phyloP scores from a whole-genome alignment of 768 basidiomycete genomes.

The Amyloporia xantha region DNA sequence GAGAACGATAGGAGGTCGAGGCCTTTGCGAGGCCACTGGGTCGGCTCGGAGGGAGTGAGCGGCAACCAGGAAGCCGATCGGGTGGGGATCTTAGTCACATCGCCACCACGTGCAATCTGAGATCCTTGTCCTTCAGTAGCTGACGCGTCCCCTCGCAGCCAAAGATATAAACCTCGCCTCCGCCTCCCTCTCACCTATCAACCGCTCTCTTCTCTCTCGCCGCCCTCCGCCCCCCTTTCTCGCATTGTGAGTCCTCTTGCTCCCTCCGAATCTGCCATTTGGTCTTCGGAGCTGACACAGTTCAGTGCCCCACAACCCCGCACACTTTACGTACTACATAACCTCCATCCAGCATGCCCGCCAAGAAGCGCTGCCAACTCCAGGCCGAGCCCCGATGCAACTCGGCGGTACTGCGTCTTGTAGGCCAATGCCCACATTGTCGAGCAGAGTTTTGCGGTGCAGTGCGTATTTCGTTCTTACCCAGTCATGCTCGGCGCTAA shows the following conservation, averaged over 20 bases:
- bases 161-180: slow-evolving; percentile 18
- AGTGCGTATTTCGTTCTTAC: slow-evolving; percentile 37
- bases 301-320: too few species aligned
- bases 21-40: background rate
- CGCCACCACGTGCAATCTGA: slow-evolving; percentile 23
- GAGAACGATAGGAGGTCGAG: background rate
- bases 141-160: slow-evolving; percentile 25
- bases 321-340: slow-evolving; percentile 9
- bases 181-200: slow-evolving; percentile 9
- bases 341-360: slow-evolving; percentile 46
- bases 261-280: too few species aligned
- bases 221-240: background rate
- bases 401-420: slow-evolving; percentile 74
- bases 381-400: slow-evolving; percentile 54
- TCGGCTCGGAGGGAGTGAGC: background rate
- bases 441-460: slow-evolving; percentile 68
- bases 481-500: slow-evolving; percentile 8
- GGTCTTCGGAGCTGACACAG: too few species aligned
- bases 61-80: slow-evolving; percentile 11
- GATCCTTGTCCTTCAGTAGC: slow-evolving; percentile 19
- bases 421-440: slow-evolving; percentile 82
- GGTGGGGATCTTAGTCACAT: slow-evolving; percentile 19
- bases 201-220: slow-evolving; percentile 7
- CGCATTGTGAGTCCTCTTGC: slow-evolving; percentile 7
- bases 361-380: slow-evolving; percentile 86